Conservation (phyloP, 2,329 filamentous ascomycete genomes). For the Tolypocladium pustulatum region DNA sequence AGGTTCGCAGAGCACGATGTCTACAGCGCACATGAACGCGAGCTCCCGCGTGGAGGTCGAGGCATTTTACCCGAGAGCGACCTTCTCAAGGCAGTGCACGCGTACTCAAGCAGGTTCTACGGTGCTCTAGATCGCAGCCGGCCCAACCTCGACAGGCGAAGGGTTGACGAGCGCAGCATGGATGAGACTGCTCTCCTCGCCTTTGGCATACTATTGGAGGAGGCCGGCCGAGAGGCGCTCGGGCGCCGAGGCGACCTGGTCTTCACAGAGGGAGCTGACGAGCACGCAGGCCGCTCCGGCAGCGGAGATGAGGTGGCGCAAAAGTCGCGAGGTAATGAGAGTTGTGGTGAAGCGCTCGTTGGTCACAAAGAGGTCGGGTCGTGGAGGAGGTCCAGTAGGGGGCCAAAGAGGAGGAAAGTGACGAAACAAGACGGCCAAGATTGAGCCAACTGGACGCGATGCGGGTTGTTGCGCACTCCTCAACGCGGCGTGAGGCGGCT, state of each 20-base stretch:
- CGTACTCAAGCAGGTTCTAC: slow-evolving; percentile 60
- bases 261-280: slow-evolving; percentile 50
- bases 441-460: not conserved
- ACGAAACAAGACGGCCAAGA: slow-evolving; percentile 1
- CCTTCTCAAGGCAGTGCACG: slow-evolving; percentile 57
- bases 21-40: slow-evolving; percentile 53
- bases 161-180: slow-evolving; percentile 50
- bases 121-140: slow-evolving; percentile 22
- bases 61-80: slow-evolving; percentile 54
- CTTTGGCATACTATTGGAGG: slow-evolving; percentile 65
- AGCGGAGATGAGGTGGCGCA: slow-evolving; percentile 8
- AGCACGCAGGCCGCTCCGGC: not conserved
- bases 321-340: not conserved
- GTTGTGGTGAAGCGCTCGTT: slow-evolving; percentile 5
- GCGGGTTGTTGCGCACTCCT: not conserved
- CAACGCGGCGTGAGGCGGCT: not conserved
- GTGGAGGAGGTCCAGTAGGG: slow-evolving; percentile 9
- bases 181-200: slow-evolving; percentile 71
- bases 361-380: slow-evolving; percentile 13
- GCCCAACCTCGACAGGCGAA: slow-evolving; percentile 5
- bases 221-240: slow-evolving; percentile 49
- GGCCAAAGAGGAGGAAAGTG: slow-evolving; percentile 22
- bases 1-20: slow-evolving; percentile 62
- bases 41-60: slow-evolving; percentile 36
- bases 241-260: slow-evolving; percentile 59